phyloP scores from a whole-genome alignment of 768 basidiomycete genomes.

The Agrocybe pediades region DNA sequence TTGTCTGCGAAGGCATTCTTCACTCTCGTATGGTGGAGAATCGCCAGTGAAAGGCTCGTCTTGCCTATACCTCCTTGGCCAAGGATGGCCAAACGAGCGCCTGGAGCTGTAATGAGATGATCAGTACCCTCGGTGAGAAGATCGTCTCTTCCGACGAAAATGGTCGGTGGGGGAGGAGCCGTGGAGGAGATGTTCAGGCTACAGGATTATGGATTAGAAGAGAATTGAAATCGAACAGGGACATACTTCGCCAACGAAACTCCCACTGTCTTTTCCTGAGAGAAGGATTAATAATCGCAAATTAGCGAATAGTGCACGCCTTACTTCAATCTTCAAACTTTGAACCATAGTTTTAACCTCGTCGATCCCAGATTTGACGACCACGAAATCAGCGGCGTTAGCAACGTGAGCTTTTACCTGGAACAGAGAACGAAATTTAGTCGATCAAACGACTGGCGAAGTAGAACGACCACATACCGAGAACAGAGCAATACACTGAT shows the following conservation, averaged over 20 bases:
- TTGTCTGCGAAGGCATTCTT: not conserved
- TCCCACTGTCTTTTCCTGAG: not conserved
- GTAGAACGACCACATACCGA: not conserved
- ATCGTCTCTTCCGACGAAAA: conserved; percentile 11
- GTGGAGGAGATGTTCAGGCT: not conserved
- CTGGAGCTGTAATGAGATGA: not conserved
- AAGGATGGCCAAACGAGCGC: not conserved
- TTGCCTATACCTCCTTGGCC: conserved; percentile 2
- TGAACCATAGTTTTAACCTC: not conserved
- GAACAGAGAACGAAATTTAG: not conserved
- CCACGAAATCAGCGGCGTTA: not conserved
- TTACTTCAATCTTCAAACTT: not conserved
- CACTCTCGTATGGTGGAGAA: not conserved
- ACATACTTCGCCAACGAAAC: not conserved
- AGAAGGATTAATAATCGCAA: not conserved
- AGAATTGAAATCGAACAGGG: not conserved
- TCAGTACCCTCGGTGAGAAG: not conserved
- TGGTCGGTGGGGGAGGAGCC: not conserved
- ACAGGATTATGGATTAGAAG: not conserved
- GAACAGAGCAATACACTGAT: not conserved
- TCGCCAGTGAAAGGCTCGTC: conserved; percentile 1
- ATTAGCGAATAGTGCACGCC: not conserved
- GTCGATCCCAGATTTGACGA: not conserved
- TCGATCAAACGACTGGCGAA: too few relatives aligned
- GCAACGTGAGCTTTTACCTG: not conserved